A percentile compares a stretch with the other conserved stretches of the same genome.
Evolutionary conservation across 768 basidiomycete species (phyloP).

Genomic region (Rhodosporidiobolus odoratus): DNA sequence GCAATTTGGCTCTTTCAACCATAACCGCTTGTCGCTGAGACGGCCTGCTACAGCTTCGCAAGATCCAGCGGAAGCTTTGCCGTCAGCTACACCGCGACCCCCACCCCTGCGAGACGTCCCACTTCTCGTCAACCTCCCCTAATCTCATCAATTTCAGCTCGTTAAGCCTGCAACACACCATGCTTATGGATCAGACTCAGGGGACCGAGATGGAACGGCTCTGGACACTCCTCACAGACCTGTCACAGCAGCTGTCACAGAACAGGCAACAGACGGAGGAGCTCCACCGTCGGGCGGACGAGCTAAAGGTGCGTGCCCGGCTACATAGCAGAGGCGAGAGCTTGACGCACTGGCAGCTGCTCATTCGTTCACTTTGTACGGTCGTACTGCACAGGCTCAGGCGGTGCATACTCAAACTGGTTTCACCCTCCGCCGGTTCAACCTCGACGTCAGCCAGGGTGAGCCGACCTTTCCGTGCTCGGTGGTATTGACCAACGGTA

Average conservation of each 20-base stretch:
- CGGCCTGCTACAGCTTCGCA: too few species aligned
- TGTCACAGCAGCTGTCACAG: constrained; percentile 72
- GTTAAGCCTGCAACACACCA: background rate
- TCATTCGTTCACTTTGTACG: background rate
- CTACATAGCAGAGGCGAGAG: background rate
- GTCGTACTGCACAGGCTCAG: constrained; percentile 56
- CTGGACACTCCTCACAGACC: constrained; percentile 73
- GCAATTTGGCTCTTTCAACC: too few species aligned
- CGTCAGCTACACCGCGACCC: too few species aligned
- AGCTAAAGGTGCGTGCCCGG: constrained; percentile 63
- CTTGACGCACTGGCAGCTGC: background rate
- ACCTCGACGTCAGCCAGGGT: constrained; percentile 83
- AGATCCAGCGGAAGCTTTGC: too few species aligned
- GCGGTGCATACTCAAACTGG: constrained; percentile 66
- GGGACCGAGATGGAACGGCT: constrained; percentile 60
- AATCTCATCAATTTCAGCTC: background rate
- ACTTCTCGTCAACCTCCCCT: too few species aligned
- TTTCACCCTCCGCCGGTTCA: constrained; percentile 73
- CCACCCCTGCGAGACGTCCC: too few species aligned
- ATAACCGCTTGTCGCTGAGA: too few species aligned
- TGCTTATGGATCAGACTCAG: constrained; percentile 32
- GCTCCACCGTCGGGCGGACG: constrained; percentile 63
- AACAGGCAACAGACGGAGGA: constrained; percentile 70
- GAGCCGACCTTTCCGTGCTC: constrained; percentile 35
- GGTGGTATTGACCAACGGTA: background rate